These are phyloP conservation scores for Musa schizocarpa DNA, from an alignment of 176 grass and related monocot species.

Conservation along the genomic window DNA sequence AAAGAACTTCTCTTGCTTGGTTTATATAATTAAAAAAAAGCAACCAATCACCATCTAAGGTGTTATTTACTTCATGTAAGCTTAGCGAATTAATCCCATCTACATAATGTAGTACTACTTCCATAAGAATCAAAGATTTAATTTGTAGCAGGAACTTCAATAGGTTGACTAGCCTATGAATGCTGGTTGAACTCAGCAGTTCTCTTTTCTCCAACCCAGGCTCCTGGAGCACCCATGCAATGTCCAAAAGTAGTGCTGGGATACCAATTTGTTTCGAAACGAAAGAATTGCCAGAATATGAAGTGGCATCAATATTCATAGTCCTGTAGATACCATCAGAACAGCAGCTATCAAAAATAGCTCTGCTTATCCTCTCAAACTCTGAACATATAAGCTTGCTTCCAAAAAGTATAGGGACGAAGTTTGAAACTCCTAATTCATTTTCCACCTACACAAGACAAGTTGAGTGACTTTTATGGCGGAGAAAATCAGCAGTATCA, in stretches of 20 bases:
- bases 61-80: conserved; percentile 35
- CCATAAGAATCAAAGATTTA: conserved; percentile 48
- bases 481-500: neutral
- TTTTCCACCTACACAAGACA: conserved; percentile 62
- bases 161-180: conserved; percentile 50
- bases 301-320: conserved; percentile 1
- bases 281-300: conserved; percentile 14
- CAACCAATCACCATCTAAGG: conserved; percentile 38
- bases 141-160: conserved; percentile 59
- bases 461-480: neutral
- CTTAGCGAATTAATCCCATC: conserved; percentile 37
- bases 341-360: conserved; percentile 22
- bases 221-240: conserved; percentile 73
- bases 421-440: conserved; percentile 72
- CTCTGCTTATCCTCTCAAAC: conserved; percentile 49
- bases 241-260: conserved; percentile 60
- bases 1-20: conserved; percentile 36
- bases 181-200: conserved; percentile 42
- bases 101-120: conserved; percentile 54
- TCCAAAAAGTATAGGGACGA: conserved; percentile 69
- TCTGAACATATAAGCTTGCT: conserved; percentile 64
- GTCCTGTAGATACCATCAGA: too few relatives aligned
- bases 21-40: conserved; percentile 45
- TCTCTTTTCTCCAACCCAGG: conserved; percentile 37
- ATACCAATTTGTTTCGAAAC: conserved; percentile 38